These are phyloP conservation scores for Mortierella sp. DNA, from an alignment of 371 early-diverging fungal genomes.

Conservation along the genomic window DNA sequence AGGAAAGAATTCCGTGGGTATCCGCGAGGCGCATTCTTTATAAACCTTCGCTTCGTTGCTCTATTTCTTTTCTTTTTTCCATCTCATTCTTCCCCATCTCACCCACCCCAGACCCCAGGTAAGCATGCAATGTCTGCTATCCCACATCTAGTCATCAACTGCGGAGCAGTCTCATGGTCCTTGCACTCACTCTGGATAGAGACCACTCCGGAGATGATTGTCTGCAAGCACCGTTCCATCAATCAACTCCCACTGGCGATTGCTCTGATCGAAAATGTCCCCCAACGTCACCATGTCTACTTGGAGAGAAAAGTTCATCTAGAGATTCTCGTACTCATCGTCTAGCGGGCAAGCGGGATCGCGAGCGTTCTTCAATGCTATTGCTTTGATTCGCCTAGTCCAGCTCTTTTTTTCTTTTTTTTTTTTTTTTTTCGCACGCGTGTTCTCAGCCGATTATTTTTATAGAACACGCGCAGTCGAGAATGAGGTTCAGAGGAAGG, in stretches of 20 bases:
- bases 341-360: background rate
- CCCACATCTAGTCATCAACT: background rate
- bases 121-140: constrained; percentile 7
- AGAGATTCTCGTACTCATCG: background rate
- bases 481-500: no score
- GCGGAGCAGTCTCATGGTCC: background rate
- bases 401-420: constrained; percentile 5
- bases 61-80: constrained; percentile 5
- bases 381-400: background rate
- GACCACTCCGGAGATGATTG: background rate
- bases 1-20: no score
- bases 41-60: background rate
- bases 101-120: constrained; percentile 12
- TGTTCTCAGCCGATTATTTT: no score
- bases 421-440: background rate
- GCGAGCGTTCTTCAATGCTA: no score
- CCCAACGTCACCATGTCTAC: background rate
- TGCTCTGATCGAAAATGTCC: background rate
- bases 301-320: constrained; percentile 2
- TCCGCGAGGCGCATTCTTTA: no score
- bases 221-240: background rate
- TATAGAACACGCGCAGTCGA: no score
- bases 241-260: background rate
- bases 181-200: no score
- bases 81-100: constrained; percentile 7